A percentile compares a stretch with the other conserved stretches of the same genome.
Evolutionary conservation across 345 rosid genomes (phyloP).

Genomic region (Laguncularia racemosa): DNA sequence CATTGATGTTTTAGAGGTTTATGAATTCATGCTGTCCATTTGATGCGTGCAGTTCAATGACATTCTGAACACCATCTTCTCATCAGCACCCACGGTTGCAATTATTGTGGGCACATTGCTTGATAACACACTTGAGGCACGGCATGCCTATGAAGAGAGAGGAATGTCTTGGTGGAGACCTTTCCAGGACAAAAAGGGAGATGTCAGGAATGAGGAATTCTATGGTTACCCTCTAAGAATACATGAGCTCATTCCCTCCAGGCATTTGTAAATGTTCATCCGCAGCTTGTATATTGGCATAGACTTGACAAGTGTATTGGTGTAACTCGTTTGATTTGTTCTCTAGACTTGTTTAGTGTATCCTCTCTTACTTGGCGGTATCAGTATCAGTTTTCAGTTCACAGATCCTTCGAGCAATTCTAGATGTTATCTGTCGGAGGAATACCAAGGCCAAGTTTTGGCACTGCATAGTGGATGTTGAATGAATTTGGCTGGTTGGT

Average conservation of each 20-base stretch:
- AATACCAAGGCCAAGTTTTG: no score
- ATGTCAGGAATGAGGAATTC: conserved; percentile 63
- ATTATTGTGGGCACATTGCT: conserved; percentile 55
- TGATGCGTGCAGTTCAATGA: conserved; percentile 65
- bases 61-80: conserved; percentile 78
- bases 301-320: no score
- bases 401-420: no score
- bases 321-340: no score
- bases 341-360: no score
- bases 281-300: no score
- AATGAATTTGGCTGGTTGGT: no score
- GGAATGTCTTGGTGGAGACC: conserved; percentile 92
- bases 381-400: no score
- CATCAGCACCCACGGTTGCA: conserved; percentile 78
- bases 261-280: conserved; percentile 38
- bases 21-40: not conserved
- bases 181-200: conserved; percentile 69
- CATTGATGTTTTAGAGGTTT: not conserved
- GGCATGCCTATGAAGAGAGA: conserved; percentile 33
- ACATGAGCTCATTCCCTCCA: conserved; percentile 42
- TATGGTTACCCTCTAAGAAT: conserved; percentile 61
- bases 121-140: conserved; percentile 72
- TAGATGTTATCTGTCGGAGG: no score
- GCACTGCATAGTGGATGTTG: no score
- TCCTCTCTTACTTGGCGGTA: no score